Evolutionary conservation across 2,329 filamentous ascomycete species (phyloP).

Genomic region (Fusarium dlaminii): DNA sequence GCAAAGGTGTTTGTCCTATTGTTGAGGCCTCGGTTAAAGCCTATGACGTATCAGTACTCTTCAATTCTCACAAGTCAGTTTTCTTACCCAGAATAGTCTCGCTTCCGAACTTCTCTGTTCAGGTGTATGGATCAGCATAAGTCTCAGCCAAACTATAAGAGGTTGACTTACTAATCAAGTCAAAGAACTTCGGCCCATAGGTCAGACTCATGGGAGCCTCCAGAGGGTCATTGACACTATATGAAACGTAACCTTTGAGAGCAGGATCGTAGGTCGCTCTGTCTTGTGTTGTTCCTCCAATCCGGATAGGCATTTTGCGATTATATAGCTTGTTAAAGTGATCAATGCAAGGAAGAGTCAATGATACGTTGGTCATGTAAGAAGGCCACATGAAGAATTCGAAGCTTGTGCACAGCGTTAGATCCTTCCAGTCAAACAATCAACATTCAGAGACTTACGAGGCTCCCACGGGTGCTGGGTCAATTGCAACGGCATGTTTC

Average conservation of each 20-base stretch:
- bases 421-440: background rate
- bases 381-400: conserved; percentile 1
- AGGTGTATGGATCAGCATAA: background rate
- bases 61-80: background rate
- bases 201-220: background rate
- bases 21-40: background rate
- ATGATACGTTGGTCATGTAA: background rate
- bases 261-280: background rate
- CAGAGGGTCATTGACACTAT: background rate
- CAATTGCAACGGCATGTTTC: background rate
- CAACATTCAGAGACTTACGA: background rate
- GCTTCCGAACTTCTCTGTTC: background rate
- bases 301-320: background rate
- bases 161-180: background rate
- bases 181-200: background rate
- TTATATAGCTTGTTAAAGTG: background rate
- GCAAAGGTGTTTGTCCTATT: background rate
- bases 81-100: background rate
- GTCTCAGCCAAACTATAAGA: rapidly evolving
- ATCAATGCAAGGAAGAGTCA: background rate
- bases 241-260: background rate
- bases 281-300: background rate
- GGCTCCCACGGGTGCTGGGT: background rate
- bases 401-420: background rate
- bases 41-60: background rate